Evolutionary conservation across 2,329 filamentous ascomycete species (phyloP).

Genomic region (Esteya vermicola): DNA sequence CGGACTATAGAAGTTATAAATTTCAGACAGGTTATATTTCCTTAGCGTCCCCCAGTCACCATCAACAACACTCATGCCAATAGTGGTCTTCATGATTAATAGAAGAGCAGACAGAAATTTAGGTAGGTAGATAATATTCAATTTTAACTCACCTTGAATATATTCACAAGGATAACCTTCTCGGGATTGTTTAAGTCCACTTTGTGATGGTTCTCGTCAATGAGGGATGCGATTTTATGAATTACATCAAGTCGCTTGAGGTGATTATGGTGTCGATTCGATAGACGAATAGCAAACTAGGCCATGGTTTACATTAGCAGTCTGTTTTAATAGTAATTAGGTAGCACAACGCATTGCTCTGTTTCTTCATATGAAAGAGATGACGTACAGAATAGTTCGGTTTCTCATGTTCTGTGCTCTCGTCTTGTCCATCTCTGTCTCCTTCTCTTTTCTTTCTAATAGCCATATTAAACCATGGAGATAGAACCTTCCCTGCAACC

Average conservation of each 20-base stretch:
- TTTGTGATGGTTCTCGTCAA: conserved; percentile 49
- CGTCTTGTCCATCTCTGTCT: neutral
- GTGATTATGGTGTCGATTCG: conserved; percentile 56
- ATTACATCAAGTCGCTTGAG: conserved; percentile 58
- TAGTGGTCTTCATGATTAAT: conserved; percentile 33
- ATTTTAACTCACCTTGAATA: conserved; percentile 63
- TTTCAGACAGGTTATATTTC: conserved; percentile 63
- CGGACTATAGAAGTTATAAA: too few species aligned
- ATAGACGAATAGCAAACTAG: conserved; percentile 76
- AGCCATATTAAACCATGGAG: conserved; percentile 43
- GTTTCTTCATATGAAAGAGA: too few species aligned
- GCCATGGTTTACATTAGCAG: neutral
- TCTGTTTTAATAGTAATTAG: neutral
- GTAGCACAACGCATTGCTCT: too few species aligned
- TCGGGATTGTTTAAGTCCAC: conserved; percentile 69
- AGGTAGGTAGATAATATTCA: neutral
- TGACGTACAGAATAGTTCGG: conserved; percentile 25
- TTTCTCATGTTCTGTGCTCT: neutral
- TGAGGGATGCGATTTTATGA: conserved; percentile 50
- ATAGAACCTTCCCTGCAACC: conserved; percentile 48
- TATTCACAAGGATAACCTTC: conserved; percentile 64
- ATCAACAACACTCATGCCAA: conserved; percentile 64
- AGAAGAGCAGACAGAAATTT: too few species aligned
- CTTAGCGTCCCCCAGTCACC: conserved; percentile 61
- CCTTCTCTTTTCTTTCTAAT: too few species aligned